These are phyloP conservation scores for Arabidopsis suecica DNA, from an alignment of 345 rosid genomes.

Conservation along the genomic window DNA sequence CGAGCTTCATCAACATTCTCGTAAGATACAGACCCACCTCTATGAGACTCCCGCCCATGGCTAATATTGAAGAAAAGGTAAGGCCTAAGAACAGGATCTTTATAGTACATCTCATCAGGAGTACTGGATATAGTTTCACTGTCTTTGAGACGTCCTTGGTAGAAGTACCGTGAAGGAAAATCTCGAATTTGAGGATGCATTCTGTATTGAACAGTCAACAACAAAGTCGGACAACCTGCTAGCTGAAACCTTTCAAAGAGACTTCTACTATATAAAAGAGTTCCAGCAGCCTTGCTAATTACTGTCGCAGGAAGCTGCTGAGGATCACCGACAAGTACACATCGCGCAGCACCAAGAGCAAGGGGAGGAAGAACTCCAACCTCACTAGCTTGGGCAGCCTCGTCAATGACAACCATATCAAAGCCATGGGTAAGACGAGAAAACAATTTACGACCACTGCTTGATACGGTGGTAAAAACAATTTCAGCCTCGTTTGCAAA, in stretches of 20 bases:
- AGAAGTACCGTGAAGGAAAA: conserved; percentile 91
- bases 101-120: conserved; percentile 84
- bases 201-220: conserved; percentile 91
- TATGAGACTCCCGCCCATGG: conserved; percentile 92
- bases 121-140: conserved; percentile 77
- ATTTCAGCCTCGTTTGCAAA: conserved; percentile 99
- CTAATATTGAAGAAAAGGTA: conserved; percentile 83
- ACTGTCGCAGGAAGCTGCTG: conserved; percentile 99
- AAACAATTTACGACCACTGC: conserved; percentile 96
- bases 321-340: conserved; percentile 99
- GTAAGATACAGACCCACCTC: conserved; percentile 94
- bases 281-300: conserved; percentile 97
- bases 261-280: conserved; percentile 89
- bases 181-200: conserved; percentile 97
- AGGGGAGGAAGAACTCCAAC: conserved; percentile 95
- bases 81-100: conserved; percentile 83
- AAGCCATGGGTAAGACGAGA: conserved; percentile 97
- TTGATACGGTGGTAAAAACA: conserved; percentile 96
- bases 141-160: conserved; percentile 95
- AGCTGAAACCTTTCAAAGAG: conserved; percentile 97
- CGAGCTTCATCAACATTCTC: conserved; percentile 92
- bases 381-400: conserved; percentile 99
- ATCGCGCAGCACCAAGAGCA: conserved; percentile 91
- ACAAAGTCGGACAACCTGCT: conserved; percentile 95
- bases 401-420: conserved; percentile 98